These are phyloP conservation scores for Pyrenophora tritici-repentis DNA, from an alignment of 2,329 filamentous ascomycete genomes.

Conservation along the genomic window DNA sequence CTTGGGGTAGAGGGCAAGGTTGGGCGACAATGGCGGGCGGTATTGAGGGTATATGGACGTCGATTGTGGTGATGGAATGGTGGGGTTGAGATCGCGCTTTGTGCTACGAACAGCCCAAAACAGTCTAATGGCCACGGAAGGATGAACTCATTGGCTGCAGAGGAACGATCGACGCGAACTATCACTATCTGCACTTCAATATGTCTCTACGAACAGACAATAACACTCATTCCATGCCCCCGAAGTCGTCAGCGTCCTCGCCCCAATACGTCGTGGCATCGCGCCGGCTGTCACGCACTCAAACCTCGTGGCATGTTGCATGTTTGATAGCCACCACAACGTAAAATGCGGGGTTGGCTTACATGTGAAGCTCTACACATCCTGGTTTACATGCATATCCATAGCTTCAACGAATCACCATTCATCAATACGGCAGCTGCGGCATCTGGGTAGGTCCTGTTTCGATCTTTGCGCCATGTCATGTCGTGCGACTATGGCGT, in stretches of 20 bases:
- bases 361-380: slow-evolving; percentile 33
- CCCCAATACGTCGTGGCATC: not conserved
- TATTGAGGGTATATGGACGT: slow-evolving; percentile 22
- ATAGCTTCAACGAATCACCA: slow-evolving; percentile 30
- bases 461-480: slow-evolving; percentile 1
- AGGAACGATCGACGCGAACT: slow-evolving; percentile 24
- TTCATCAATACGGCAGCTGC: slow-evolving; percentile 10
- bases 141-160: slow-evolving; percentile 29
- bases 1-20: slow-evolving; percentile 14
- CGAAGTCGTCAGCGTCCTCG: not conserved
- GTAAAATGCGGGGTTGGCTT: slow-evolving; percentile 32
- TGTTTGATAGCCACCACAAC: slow-evolving; percentile 1
- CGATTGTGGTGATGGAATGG: slow-evolving; percentile 41
- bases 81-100: slow-evolving; percentile 42
- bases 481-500: slow-evolving; percentile 5
- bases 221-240: slow-evolving; percentile 13
- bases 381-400: slow-evolving; percentile 13
- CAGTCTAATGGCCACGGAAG: slow-evolving; percentile 20
- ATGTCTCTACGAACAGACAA: slow-evolving; percentile 18
- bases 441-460: slow-evolving; percentile 18
- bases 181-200: slow-evolving; percentile 17
- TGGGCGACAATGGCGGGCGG: slow-evolving; percentile 36
- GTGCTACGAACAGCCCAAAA: slow-evolving; percentile 28
- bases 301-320: slow-evolving; percentile 4
- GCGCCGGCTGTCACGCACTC: slow-evolving; percentile 1